Conservation (phyloP, 495 filamentous ascomycete species). For the Lepraria neglecta region DNA sequence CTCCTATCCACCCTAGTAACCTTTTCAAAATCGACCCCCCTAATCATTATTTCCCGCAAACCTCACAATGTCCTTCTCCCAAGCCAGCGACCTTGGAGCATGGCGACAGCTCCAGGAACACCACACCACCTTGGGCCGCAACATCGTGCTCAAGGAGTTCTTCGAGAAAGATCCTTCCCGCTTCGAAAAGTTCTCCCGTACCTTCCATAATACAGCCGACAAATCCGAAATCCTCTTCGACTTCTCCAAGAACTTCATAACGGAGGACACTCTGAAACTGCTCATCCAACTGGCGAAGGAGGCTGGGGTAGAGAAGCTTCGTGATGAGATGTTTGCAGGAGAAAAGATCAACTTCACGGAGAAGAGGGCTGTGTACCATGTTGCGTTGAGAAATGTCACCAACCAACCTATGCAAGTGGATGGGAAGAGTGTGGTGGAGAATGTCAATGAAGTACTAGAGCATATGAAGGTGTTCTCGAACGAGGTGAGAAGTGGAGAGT, state of each 20-base stretch:
- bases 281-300: slow-evolving; percentile 86
- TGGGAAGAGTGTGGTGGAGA: slow-evolving; percentile 92
- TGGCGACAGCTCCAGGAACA: slow-evolving; percentile 89
- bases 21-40: background rate
- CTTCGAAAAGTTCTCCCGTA: slow-evolving; percentile 83
- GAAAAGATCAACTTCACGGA: slow-evolving; percentile 99
- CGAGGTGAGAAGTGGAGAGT: slow-evolving; percentile 87
- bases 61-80: slow-evolving; percentile 56
- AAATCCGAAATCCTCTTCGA: slow-evolving; percentile 86
- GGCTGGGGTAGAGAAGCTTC: slow-evolving; percentile 81
- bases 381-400: slow-evolving; percentile 80
- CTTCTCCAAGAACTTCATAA: slow-evolving; percentile 98
- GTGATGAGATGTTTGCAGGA: slow-evolving; percentile 93
- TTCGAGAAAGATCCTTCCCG: slow-evolving; percentile 84
- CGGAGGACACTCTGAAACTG: slow-evolving; percentile 80
- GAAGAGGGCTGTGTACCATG: slow-evolving; percentile 91
- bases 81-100: slow-evolving; percentile 71
- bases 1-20: background rate
- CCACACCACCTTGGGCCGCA: slow-evolving; percentile 72
- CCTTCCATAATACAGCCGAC: slow-evolving; percentile 72
- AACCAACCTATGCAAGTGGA: slow-evolving; percentile 87
- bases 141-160: slow-evolving; percentile 85
- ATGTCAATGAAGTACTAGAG: slow-evolving; percentile 80
- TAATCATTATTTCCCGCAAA: background rate
- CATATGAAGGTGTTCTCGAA: slow-evolving; percentile 98